Percentiles rank a stretch among this genome's conserved stretches.
Evolutionary conservation across 441 rosid genomes (phyloP).

Genomic region (Melastoma candidum): DNA sequence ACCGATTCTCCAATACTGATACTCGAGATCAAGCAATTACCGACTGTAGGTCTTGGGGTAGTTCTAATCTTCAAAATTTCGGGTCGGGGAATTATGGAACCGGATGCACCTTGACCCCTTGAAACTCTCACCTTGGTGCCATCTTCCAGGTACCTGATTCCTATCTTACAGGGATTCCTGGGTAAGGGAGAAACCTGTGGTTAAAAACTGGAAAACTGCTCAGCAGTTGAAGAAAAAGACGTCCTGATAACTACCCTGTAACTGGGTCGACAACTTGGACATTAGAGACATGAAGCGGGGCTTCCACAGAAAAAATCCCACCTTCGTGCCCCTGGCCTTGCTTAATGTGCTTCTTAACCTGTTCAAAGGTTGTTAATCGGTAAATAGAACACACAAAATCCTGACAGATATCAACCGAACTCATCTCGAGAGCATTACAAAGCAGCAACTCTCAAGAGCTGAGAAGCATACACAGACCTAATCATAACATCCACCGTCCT

Average conservation of each 20-base stretch:
- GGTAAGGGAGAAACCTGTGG: constrained; percentile 9
- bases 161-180: constrained; percentile 87
- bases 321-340: constrained; percentile 88
- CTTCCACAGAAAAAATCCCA: constrained; percentile 88
- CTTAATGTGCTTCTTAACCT: constrained; percentile 94
- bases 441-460: neutral
- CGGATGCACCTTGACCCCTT: constrained; percentile 77
- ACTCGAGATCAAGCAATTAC: constrained; percentile 20
- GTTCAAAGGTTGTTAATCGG: constrained; percentile 6
- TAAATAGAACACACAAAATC: neutral
- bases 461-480: no score
- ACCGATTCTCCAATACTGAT: no score
- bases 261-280: constrained; percentile 90
- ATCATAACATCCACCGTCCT: no score
- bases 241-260: constrained; percentile 47
- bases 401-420: no score
- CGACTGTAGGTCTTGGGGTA: constrained; percentile 74
- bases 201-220: constrained; percentile 2
- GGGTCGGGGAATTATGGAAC: constrained; percentile 83
- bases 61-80: constrained; percentile 79
- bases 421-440: neutral
- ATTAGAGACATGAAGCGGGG: constrained; percentile 90
- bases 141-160: constrained; percentile 70
- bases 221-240: neutral
- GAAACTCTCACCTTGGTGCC: constrained; percentile 94